Percentiles rank a stretch among this genome's conserved stretches.
These are phyloP conservation scores for Anisodus acutangulus DNA, from an alignment of 257 asterid genomes.

Conservation along the genomic window DNA sequence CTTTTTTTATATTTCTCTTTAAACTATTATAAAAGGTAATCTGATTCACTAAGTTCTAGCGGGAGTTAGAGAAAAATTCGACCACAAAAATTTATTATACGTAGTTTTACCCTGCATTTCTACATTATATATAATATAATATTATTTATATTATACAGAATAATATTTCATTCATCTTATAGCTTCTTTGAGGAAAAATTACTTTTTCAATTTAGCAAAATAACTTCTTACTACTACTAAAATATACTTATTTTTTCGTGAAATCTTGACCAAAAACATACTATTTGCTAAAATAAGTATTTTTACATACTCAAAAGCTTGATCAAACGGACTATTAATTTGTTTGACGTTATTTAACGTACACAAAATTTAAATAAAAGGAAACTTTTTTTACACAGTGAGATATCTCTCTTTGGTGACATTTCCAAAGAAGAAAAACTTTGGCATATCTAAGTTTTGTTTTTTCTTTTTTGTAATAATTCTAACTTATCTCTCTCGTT, in stretches of 20 bases:
- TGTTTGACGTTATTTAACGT: not conserved
- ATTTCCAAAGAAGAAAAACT: slow-evolving; percentile 17
- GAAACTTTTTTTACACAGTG: not conserved
- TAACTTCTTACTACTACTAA: not conserved
- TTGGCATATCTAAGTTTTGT: not conserved
- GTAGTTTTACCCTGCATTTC: no score
- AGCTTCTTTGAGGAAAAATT: not conserved
- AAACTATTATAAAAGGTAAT: no score
- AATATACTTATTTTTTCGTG: not conserved
- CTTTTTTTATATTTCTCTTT: not conserved
- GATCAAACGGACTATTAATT: not conserved
- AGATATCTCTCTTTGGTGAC: not conserved
- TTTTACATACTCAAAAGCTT: not conserved
- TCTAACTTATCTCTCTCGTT: not conserved
- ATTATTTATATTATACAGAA: not conserved
- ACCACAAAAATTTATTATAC: no score
- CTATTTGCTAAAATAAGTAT: not conserved
- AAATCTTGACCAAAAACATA: no score
- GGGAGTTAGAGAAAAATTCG: no score
- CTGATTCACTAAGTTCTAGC: no score
- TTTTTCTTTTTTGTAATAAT: not conserved
- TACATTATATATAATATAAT: no score
- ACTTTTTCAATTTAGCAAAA: no score
- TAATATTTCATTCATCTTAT: not conserved
- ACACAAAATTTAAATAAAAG: not conserved